A percentile compares a stretch with the other conserved stretches of the same genome.
These are phyloP conservation scores for Eutrema yunnanense DNA, from an alignment of 345 rosid species.

Conservation along the genomic window DNA sequence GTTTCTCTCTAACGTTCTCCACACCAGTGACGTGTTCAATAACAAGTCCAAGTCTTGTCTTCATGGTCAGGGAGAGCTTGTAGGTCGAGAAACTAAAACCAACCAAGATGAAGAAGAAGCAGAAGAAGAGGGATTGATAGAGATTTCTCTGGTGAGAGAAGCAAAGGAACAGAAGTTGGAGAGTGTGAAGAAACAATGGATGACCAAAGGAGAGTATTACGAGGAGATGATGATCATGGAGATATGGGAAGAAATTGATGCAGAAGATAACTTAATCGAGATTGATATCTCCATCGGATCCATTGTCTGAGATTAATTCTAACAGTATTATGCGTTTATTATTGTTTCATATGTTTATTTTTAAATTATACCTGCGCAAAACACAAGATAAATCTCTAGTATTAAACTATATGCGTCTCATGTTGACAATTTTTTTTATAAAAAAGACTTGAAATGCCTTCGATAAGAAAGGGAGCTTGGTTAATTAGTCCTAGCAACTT, in stretches of 20 bases:
- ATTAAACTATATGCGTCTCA: not conserved
- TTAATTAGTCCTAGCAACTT: conserved; percentile 16
- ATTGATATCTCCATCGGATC: conserved; percentile 68
- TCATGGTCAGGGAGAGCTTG: conserved; percentile 6
- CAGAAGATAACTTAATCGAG: conserved; percentile 69
- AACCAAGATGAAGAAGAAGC: conserved; percentile 29
- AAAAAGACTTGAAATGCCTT: not conserved
- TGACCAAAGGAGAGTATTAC: conserved; percentile 30
- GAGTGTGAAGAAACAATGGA: conserved; percentile 13
- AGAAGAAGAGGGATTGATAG: conserved; percentile 54
- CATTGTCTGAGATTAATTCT: conserved; percentile 19
- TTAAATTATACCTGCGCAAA: not conserved
- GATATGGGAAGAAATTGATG: conserved; percentile 44
- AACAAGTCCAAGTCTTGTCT: conserved; percentile 2
- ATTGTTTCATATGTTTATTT: not conserved
- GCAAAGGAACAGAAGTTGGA: conserved; percentile 22
- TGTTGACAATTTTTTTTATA: not conserved
- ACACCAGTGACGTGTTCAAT: conserved; percentile 6
- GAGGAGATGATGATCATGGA: conserved; percentile 32
- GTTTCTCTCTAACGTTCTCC: conserved; percentile 35
- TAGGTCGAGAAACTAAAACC: conserved; percentile 7
- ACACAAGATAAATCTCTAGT: not conserved
- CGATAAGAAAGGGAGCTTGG: not conserved
- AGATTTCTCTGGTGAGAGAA: conserved; percentile 39
- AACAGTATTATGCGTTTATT: not conserved